Percentiles rank a stretch among this genome's conserved stretches.
phyloP scores from a whole-genome alignment of 2,329 filamentous ascomycete genomes.

The Pyrenophora seminiperda region DNA sequence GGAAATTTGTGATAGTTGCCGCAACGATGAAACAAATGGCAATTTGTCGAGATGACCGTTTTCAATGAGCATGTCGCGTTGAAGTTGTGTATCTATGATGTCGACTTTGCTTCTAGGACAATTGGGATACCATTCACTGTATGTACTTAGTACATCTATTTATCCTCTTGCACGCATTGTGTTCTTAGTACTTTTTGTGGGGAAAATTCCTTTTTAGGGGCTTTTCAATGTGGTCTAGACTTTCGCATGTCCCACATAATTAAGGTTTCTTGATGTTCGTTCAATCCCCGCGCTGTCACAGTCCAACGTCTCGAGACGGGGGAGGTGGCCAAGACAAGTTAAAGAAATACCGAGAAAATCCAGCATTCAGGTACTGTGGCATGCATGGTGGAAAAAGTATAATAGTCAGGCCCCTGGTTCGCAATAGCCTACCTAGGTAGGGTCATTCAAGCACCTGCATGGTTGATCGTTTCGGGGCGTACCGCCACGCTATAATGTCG shows the following conservation, averaged over 20 bases:
- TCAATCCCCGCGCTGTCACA: background rate
- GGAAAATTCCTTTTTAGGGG: too few species aligned
- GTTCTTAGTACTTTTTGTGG: too few species aligned
- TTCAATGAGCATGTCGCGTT: background rate
- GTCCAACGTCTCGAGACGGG: background rate
- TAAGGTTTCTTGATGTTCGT: background rate
- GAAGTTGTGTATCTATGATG: background rate
- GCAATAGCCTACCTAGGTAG: background rate
- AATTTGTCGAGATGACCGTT: background rate
- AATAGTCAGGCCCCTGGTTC: background rate
- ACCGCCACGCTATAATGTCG: background rate
- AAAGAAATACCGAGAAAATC: background rate
- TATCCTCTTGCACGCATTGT: too few species aligned
- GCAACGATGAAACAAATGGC: background rate
- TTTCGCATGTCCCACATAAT: constrained; percentile 1
- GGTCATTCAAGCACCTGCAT: background rate
- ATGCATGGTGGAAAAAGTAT: background rate
- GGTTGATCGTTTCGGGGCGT: background rate
- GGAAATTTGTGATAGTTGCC: background rate
- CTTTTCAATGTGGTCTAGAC: constrained; percentile 1
- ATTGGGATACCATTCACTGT: background rate
- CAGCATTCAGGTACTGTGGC: background rate
- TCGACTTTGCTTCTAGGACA: background rate
- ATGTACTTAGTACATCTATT: too few species aligned
- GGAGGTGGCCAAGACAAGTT: background rate